phyloP scores from a whole-genome alignment of 2,329 filamentous ascomycete genomes.

The Pseudogymnoascus sp. region DNA sequence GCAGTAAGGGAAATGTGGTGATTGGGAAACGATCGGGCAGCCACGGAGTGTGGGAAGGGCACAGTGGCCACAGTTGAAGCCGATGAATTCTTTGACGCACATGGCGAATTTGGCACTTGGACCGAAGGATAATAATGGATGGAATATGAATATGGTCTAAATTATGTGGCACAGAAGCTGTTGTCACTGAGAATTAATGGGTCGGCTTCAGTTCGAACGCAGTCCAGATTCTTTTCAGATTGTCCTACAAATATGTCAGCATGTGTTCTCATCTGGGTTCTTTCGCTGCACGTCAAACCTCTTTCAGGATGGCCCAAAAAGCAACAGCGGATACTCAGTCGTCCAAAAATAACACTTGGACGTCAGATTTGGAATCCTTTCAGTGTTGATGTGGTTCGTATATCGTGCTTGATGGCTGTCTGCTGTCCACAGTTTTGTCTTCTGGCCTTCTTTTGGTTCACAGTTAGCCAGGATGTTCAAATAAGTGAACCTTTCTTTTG shows the following conservation, averaged over 20 bases:
- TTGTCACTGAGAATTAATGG: background rate
- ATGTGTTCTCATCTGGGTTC: background rate
- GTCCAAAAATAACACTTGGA: background rate
- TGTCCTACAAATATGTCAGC: background rate
- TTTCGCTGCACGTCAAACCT: background rate
- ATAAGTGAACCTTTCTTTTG: background rate
- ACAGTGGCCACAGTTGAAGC: constrained; percentile 43
- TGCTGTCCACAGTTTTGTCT: background rate
- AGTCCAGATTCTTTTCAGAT: background rate
- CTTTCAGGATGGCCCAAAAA: background rate
- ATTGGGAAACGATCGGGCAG: constrained; percentile 33
- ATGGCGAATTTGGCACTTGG: constrained; percentile 29
- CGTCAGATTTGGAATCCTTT: background rate
- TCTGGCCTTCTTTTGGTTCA: background rate
- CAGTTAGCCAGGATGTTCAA: background rate
- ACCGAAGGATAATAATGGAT: background rate
- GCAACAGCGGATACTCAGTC: background rate
- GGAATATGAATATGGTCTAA: background rate
- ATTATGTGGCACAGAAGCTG: background rate
- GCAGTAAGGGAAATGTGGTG: constrained; percentile 23
- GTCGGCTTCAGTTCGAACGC: background rate
- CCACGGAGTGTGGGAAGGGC: constrained; percentile 34
- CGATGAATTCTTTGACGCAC: constrained; percentile 42
- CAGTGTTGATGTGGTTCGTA: background rate
- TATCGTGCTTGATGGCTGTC: background rate